phyloP scores from a whole-genome alignment of 192 early-diverging fungal genomes.

The Linnemannia elongata region DNA sequence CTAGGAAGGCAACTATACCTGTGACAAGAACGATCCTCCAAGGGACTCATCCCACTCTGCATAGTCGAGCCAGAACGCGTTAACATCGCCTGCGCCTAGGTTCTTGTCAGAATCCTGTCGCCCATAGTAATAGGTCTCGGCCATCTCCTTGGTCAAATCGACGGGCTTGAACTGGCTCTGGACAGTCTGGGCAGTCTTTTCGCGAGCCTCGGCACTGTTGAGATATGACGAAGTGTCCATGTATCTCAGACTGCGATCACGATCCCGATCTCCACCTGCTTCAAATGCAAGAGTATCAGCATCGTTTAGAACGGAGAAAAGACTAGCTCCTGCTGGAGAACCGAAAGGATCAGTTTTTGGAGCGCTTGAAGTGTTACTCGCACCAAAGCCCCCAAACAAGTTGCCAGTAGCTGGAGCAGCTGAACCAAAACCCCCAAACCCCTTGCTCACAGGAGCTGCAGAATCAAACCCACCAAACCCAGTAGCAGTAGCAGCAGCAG shows the following conservation, averaged over 20 bases:
- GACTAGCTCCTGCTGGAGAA: background rate
- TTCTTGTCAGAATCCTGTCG: background rate
- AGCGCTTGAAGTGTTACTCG: background rate
- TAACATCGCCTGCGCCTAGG: background rate
- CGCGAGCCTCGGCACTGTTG: slow-evolving; percentile 5
- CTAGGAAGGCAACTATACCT: slow-evolving; percentile 29
- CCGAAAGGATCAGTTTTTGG: background rate
- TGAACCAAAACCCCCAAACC: background rate
- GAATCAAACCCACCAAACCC: background rate
- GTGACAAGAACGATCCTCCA: slow-evolving; percentile 53
- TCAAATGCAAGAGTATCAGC: background rate
- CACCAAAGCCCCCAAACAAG: background rate
- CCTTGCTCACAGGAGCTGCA: background rate
- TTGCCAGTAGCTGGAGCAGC: background rate
- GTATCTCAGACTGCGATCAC: background rate
- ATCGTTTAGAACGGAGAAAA: background rate
- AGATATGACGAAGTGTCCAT: background rate
- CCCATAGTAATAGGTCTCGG: slow-evolving; percentile 55
- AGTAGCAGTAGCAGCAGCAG: background rate
- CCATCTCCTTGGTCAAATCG: slow-evolving; percentile 55
- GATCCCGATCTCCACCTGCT: background rate
- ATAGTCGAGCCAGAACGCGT: slow-evolving; percentile 65
- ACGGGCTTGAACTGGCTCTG: slow-evolving; percentile 45
- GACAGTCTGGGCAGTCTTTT: background rate
- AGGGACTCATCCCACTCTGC: slow-evolving; percentile 37